A percentile compares a stretch with the other conserved stretches of the same genome.
Conservation (phyloP, 495 filamentous ascomycete genomes). For the Neurospora pannonica region DNA sequence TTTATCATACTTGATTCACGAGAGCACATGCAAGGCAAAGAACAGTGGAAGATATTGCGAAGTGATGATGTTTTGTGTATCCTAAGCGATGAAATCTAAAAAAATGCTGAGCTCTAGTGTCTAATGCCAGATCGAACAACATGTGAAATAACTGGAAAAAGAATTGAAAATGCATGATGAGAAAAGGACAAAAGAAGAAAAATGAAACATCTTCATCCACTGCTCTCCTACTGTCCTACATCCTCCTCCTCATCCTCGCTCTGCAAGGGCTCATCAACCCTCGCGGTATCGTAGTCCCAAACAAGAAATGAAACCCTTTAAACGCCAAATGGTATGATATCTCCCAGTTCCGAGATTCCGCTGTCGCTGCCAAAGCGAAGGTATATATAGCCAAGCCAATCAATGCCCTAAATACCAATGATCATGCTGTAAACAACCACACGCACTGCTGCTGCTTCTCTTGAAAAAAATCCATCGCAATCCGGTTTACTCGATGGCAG, state of each 20-base stretch:
- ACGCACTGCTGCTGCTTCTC: not conserved
- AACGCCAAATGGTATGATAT: not conserved
- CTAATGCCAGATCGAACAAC: not conserved
- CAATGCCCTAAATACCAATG: not conserved
- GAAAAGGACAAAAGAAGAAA: not conserved
- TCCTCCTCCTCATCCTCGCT: not conserved
- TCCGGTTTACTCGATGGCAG: constrained; percentile 41
- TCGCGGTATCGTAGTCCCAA: not conserved
- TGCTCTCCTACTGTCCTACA: not conserved
- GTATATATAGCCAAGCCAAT: not conserved
- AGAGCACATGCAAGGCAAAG: too few species aligned
- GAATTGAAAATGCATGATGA: not conserved
- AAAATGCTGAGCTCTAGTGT: not conserved
- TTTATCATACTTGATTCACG: too few species aligned
- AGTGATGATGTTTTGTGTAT: not conserved
- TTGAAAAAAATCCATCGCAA: not conserved
- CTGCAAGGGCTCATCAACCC: not conserved
- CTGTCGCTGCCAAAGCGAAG: not conserved
- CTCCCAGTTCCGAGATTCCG: not conserved
- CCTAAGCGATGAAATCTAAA: not conserved
- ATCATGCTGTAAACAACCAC: not conserved
- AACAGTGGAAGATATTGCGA: not conserved
- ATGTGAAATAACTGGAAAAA: not conserved
- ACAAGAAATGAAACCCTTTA: not conserved
- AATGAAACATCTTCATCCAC: not conserved